Conservation (phyloP, 2,329 filamentous ascomycete species). For the Neophaeococcomyces aloes region DNA sequence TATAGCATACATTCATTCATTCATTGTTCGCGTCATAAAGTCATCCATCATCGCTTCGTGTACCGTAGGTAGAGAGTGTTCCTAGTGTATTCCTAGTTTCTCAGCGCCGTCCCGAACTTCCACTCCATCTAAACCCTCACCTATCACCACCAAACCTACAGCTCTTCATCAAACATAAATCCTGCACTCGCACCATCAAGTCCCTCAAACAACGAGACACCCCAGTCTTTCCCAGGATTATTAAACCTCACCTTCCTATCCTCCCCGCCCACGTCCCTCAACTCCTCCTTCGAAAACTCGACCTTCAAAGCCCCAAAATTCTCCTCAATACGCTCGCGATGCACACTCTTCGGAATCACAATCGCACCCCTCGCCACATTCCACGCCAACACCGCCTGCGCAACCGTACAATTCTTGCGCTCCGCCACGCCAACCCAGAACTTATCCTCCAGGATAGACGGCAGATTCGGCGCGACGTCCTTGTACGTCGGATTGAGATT, state of each 20-base stretch:
- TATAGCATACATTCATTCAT: no score
- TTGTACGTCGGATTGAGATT: slow-evolving; percentile 41
- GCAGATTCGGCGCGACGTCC: slow-evolving; percentile 24
- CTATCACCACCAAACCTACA: no score
- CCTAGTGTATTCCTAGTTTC: no score
- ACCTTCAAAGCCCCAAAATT: slow-evolving; percentile 30
- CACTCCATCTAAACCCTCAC: no score
- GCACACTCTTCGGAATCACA: slow-evolving; percentile 43
- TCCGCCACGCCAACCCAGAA: slow-evolving; percentile 32
- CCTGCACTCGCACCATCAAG: slow-evolving; percentile 26
- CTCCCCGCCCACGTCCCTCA: slow-evolving; percentile 23
- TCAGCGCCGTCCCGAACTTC: no score
- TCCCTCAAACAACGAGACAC: slow-evolving; percentile 32
- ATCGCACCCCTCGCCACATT: slow-evolving; percentile 37
- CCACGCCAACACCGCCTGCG: slow-evolving; percentile 41
- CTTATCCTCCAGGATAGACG: slow-evolving; percentile 32
- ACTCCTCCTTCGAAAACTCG: slow-evolving; percentile 15
- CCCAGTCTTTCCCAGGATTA: slow-evolving; percentile 33
- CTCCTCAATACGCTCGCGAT: slow-evolving; percentile 34
- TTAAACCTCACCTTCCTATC: slow-evolving; percentile 33
- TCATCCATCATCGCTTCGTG: no score
- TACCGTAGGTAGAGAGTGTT: no score
- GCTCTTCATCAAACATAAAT: background rate
- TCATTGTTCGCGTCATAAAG: no score
- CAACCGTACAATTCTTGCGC: slow-evolving; percentile 32